phyloP scores from a whole-genome alignment of 2,329 filamentous ascomycete species.

The Aspergillus unguis region DNA sequence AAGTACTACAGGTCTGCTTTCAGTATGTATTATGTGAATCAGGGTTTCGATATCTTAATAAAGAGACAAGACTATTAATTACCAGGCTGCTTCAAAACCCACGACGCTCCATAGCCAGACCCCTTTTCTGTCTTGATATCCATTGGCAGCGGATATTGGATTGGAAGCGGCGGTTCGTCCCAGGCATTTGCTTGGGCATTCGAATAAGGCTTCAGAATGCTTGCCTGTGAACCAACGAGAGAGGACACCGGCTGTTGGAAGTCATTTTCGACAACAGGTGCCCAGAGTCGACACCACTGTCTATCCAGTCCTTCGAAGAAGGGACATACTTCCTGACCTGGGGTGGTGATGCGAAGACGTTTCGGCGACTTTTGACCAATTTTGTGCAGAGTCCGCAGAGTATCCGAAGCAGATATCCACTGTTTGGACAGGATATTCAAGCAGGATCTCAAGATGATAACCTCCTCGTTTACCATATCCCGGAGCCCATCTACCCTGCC shows the following conservation, averaged over 20 bases:
- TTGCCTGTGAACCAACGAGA: neutral
- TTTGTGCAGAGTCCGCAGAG: neutral
- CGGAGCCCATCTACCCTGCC: slow-evolving; percentile 25
- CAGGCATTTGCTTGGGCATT: neutral
- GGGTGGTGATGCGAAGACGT: neutral
- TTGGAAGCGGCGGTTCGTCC: neutral
- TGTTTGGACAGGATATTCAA: slow-evolving; percentile 28
- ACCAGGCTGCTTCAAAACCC: neutral
- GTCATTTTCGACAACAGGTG: neutral
- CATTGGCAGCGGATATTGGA: neutral
- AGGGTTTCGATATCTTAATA: no score
- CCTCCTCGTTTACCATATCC: slow-evolving; percentile 17
- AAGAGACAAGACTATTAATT: no score
- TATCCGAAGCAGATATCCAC: slow-evolving; percentile 25
- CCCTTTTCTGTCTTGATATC: neutral
- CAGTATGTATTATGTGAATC: no score
- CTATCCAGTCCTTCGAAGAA: neutral
- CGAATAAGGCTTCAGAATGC: neutral
- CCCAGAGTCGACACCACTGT: slow-evolving; percentile 1
- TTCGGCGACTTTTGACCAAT: neutral
- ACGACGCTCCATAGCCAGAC: neutral
- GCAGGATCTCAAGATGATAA: slow-evolving; percentile 21
- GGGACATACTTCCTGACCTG: neutral
- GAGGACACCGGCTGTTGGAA: neutral
- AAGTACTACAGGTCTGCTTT: no score